Percentiles rank a stretch among this genome's conserved stretches.
Evolutionary conservation across 495 filamentous ascomycete genomes (phyloP).

Genomic region (Tuber melanosporum): DNA sequence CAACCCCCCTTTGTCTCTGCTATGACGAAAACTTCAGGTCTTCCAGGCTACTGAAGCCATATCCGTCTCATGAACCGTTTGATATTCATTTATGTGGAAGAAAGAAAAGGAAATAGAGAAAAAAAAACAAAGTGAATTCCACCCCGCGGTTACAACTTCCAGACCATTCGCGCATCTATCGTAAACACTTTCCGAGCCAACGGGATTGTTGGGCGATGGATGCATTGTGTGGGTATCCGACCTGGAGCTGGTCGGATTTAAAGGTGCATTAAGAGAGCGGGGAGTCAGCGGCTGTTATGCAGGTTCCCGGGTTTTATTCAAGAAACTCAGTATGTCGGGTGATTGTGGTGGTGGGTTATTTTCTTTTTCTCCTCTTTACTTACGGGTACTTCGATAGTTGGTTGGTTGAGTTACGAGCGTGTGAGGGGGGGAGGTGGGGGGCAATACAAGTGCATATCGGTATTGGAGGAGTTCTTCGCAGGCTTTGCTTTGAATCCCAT

Average conservation of each 20-base stretch:
- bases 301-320: not conserved
- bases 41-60: conserved; percentile 8
- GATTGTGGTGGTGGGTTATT: not conserved
- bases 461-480: not conserved
- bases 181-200: not conserved
- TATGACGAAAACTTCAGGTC: not conserved
- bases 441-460: not conserved
- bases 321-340: not conserved
- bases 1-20: not conserved
- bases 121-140: not conserved
- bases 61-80: conserved; percentile 29
- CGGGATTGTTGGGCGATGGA: not conserved
- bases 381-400: no score
- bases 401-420: not conserved
- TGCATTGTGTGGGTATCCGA: not conserved
- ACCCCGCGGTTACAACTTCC: not conserved
- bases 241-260: not conserved
- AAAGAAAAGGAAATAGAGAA: not conserved
- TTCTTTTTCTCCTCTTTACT: not conserved
- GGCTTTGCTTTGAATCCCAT: not conserved
- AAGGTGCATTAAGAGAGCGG: not conserved
- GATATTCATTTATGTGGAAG: not conserved
- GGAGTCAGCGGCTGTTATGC: not conserved
- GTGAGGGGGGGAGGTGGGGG: no score
- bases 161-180: not conserved